phyloP scores from a whole-genome alignment of 345 rosid genomes.

The Populus ilicifolia region DNA sequence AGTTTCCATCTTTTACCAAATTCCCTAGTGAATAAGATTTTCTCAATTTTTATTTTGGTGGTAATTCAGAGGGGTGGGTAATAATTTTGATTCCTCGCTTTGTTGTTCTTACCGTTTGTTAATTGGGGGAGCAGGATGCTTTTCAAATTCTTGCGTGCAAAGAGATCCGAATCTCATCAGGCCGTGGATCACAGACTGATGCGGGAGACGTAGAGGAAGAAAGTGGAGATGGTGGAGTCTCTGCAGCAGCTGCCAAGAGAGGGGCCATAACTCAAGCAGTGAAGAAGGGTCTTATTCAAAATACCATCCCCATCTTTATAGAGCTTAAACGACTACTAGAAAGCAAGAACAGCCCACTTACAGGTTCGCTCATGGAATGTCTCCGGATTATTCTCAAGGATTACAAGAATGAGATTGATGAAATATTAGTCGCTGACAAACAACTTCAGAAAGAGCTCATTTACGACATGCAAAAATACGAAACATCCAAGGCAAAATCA shows the following conservation, averaged over 20 bases:
- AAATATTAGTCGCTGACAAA: constrained; percentile 81
- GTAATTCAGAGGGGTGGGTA: no score
- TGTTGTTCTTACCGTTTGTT: neutral
- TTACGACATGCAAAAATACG: constrained; percentile 87
- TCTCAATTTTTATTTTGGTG: no score
- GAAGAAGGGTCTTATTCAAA: constrained; percentile 79
- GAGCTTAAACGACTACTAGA: constrained; percentile 87
- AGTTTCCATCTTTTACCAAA: neutral
- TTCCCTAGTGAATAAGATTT: neutral
- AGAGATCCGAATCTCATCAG: constrained; percentile 64
- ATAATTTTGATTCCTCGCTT: no score
- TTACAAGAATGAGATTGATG: constrained; percentile 90
- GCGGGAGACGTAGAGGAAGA: constrained; percentile 62
- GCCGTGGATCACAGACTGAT: constrained; percentile 44
- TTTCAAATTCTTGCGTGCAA: constrained; percentile 81
- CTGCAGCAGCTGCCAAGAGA: constrained; percentile 63
- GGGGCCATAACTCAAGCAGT: constrained; percentile 86
- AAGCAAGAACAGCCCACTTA: constrained; percentile 87
- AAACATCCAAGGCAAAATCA: constrained; percentile 58
- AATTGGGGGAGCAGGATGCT: constrained; percentile 58
- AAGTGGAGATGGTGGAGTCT: constrained; percentile 37
- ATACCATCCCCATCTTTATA: constrained; percentile 91
- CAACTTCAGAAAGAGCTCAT: constrained; percentile 93
- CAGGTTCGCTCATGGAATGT: constrained; percentile 91
- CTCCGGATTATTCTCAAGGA: constrained; percentile 81